A percentile compares a stretch with the other conserved stretches of the same genome.
Evolutionary conservation across 352 stramenopile genomes (phyloP).

Genomic region (Pythium grandisporangium): DNA sequence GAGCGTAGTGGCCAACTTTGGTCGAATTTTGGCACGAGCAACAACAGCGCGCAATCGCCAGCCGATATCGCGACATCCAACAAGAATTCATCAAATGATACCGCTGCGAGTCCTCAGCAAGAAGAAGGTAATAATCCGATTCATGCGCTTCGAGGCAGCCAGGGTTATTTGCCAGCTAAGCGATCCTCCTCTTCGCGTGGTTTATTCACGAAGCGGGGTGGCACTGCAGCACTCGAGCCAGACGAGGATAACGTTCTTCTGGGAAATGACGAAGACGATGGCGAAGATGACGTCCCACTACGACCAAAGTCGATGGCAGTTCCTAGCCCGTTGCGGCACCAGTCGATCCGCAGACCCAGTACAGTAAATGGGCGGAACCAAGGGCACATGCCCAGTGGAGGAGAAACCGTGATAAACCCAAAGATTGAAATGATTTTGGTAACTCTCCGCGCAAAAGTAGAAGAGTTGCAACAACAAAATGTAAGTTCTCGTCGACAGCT

Average conservation of each 20-base stretch:
- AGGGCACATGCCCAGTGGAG: no score
- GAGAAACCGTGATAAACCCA: slow-evolving; percentile 17
- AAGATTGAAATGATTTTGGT: slow-evolving; percentile 57
- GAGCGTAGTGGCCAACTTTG: slow-evolving; percentile 59
- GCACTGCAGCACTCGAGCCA: slow-evolving; percentile 21
- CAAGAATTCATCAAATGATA: no score
- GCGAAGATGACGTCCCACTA: no score
- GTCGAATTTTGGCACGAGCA: slow-evolving; percentile 24
- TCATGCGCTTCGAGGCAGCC: no score
- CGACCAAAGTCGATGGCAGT: no score
- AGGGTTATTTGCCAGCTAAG: no score
- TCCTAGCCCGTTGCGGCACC: no score
- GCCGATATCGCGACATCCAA: no score
- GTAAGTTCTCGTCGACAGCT: slow-evolving; percentile 24
- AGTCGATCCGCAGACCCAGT: no score
- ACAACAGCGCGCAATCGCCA: not conserved
- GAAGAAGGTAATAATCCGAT: no score
- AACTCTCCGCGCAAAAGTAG: slow-evolving; percentile 41
- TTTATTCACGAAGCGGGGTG: slow-evolving; percentile 39
- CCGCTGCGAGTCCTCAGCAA: no score
- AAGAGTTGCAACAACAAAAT: slow-evolving; percentile 71
- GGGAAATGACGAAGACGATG: slow-evolving; percentile 36
- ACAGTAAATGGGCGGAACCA: no score
- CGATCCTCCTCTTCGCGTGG: slow-evolving; percentile 39
- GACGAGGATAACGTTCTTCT: slow-evolving; percentile 68